phyloP scores from a whole-genome alignment of 2,329 filamentous ascomycete genomes.

The Monosporascus sp. region DNA sequence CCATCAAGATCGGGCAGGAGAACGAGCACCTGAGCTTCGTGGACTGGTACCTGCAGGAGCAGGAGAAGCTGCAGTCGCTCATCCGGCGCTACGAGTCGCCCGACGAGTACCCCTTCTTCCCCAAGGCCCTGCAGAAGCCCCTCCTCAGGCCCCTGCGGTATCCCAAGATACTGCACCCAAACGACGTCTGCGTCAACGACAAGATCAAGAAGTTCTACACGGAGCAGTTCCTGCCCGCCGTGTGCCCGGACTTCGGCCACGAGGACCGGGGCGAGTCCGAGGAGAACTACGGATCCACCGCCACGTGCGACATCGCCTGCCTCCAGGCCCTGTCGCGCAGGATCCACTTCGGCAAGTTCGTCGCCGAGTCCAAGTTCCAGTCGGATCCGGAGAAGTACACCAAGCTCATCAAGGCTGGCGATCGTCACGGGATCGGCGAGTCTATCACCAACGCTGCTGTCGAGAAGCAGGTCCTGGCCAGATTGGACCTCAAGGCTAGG shows the following conservation, averaged over 20 bases:
- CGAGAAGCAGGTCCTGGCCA: constrained; percentile 84
- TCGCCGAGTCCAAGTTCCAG: constrained; percentile 91
- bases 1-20: constrained; percentile 64
- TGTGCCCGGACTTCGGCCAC: constrained; percentile 72
- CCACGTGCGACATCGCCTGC: constrained; percentile 84
- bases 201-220: constrained; percentile 84
- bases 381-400: constrained; percentile 78
- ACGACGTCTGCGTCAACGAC: constrained; percentile 85
- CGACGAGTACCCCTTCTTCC: constrained; percentile 97
- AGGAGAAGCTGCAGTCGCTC: constrained; percentile 85
- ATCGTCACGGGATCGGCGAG: constrained; percentile 75
- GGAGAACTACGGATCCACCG: constrained; percentile 93
- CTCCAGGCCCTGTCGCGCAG: constrained; percentile 84
- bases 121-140: constrained; percentile 67
- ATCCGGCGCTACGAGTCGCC: constrained; percentile 94
- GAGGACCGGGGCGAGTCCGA: constrained; percentile 76
- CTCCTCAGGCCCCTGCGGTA: constrained; percentile 87
- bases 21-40: constrained; percentile 63
- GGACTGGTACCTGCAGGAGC: constrained; percentile 88
- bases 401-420: constrained; percentile 71
- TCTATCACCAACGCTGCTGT: constrained; percentile 88
- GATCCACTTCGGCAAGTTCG: constrained; percentile 98
- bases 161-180: constrained; percentile 78
- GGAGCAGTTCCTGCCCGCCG: constrained; percentile 72
- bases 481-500: constrained; percentile 80